Evolutionary conservation across 768 basidiomycete genomes (phyloP), one percentile per base, ranked within the genome.

Genomic region (Calocybe cyanea): DNA sequence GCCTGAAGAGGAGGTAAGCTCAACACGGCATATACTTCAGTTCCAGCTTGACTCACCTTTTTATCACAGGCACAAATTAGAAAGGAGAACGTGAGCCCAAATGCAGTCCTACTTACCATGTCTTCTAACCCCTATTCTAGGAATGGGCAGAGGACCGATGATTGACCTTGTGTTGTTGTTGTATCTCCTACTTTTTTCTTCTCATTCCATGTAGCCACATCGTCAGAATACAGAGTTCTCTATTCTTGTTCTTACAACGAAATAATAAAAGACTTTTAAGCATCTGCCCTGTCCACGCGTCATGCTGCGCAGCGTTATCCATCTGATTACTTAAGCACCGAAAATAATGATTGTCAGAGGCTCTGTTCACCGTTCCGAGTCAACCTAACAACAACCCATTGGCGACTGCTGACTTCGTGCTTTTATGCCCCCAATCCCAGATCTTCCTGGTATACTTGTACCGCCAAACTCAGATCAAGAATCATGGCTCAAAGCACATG

Each of bases 61-160:
- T n/a, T 19, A 40, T 28, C 45, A 54, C 55, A 90, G 89, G 89
- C 90, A 25, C 95, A 98, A 69, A 98, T 99, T 80, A 93, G 92
- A 83, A 96, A 96, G 71, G 96, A 99, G 76, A 98, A 98, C 67
- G 93, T 90, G 62, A 75, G 87, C 73, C 8, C 14, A 4, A 13
- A 49, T 11, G 41, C 10, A 21, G 41, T 41, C 38, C 30, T 32
- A 41, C 21, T 34, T 17, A 15, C 52, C 45, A 17, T 38, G 34
- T 52, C 47, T 63, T 10, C 13, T 36, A 23, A 44, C 19, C 54
- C 44, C 39, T 45, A 24, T 25, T 55, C 53, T n/a, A 90, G 88
- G 89, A 92, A 87, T 92, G 89, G 89, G 89, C 89, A 53, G 89
- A 92, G 74, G 89, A 92, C 61, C 83, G 88, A 72, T 92, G 78